phyloP scores from a whole-genome alignment of 805 yeast genomes.

The Sugiyamaella qingdaonensis region DNA sequence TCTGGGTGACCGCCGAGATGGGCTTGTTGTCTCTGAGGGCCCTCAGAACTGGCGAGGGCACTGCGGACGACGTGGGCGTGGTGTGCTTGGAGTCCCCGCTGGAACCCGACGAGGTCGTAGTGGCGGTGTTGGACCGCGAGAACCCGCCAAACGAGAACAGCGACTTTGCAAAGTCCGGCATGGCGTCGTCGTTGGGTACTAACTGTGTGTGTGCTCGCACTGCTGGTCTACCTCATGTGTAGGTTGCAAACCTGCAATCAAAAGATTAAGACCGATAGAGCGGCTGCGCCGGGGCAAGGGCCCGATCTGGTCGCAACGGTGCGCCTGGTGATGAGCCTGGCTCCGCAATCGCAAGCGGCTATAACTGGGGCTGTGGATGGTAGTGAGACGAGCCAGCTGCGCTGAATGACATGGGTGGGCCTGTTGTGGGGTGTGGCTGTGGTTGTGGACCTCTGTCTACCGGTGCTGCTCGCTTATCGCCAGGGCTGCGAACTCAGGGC shows the following conservation, averaged over 20 bases:
- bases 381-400: too few relatives aligned
- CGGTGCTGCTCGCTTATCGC: too few relatives aligned
- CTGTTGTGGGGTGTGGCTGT: too few relatives aligned
- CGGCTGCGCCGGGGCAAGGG: conserved; percentile 1
- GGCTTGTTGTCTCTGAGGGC: conserved; percentile 8
- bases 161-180: conserved; percentile 25
- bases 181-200: not conserved
- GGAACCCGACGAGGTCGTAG: conserved; percentile 4
- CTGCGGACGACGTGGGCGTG: conserved; percentile 3
- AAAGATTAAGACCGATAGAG: not conserved
- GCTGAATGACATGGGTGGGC: too few relatives aligned
- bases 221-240: not conserved
- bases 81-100: conserved; percentile 2
- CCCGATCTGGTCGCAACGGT: too few relatives aligned
- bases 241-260: conserved; percentile 5
- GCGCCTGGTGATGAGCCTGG: too few relatives aligned
- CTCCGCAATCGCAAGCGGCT: too few relatives aligned
- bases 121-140: conserved; percentile 6
- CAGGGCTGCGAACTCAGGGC: too few relatives aligned
- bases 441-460: too few relatives aligned
- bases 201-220: not conserved
- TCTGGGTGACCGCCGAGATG: conserved; percentile 10
- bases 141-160: conserved; percentile 23
- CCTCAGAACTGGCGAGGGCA: conserved; percentile 3
- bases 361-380: too few relatives aligned